These are phyloP conservation scores for Fusarium liriodendri DNA, from an alignment of 2,329 filamentous ascomycete species.

Conservation along the genomic window DNA sequence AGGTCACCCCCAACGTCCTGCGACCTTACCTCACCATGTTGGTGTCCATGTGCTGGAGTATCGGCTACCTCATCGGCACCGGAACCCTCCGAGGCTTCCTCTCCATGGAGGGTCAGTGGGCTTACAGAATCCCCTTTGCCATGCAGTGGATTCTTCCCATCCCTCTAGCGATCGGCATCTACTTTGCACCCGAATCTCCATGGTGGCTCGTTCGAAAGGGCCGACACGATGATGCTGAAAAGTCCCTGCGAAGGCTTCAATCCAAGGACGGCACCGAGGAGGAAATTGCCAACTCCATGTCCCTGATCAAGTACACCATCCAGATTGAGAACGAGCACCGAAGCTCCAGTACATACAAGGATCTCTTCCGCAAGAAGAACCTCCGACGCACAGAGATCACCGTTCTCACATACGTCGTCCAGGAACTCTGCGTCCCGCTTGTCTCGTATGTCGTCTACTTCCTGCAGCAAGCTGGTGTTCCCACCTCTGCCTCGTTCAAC, in stretches of 20 bases:
- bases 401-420: constrained; percentile 22
- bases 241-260: constrained; percentile 52
- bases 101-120: constrained; percentile 54
- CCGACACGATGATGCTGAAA: constrained; percentile 52
- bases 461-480: constrained; percentile 28
- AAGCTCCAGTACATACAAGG: constrained; percentile 16
- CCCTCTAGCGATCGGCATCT: constrained; percentile 55
- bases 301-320: constrained; percentile 44
- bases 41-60: constrained; percentile 61
- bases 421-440: constrained; percentile 29
- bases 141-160: constrained; percentile 61
- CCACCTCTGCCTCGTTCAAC: constrained; percentile 14
- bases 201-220: constrained; percentile 61
- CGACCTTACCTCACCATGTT: constrained; percentile 60
- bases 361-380: constrained; percentile 29
- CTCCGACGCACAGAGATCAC: constrained; percentile 31
- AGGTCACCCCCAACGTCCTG: constrained; percentile 56
- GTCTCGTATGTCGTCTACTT: constrained; percentile 30
- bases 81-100: constrained; percentile 55
- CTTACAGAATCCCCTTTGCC: constrained; percentile 60
- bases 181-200: constrained; percentile 61
- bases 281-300: constrained; percentile 58
- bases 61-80: constrained; percentile 59
- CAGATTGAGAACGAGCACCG: constrained; percentile 26
- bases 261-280: constrained; percentile 49